Conservation (phyloP, 1,284 basidiomycete genomes). For the Austropuccinia psidii region DNA sequence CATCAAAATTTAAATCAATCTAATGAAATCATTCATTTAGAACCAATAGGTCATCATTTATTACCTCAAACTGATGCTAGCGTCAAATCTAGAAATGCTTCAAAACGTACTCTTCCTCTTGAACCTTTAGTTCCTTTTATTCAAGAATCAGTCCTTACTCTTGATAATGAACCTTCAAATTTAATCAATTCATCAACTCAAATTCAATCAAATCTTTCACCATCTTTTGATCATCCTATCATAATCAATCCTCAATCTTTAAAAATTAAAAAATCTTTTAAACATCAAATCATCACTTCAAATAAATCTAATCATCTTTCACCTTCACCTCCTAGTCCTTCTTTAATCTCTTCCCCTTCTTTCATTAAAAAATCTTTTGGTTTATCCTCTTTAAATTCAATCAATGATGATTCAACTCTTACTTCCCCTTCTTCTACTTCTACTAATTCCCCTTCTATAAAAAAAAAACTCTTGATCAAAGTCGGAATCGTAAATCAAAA, state of each 20-base stretch:
- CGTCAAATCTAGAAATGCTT: conserved; percentile 5
- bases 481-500: conserved; percentile 18
- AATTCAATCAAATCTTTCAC: too few relatives aligned
- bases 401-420: background rate
- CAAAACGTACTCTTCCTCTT: too few relatives aligned
- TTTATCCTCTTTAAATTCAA: background rate
- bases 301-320: background rate
- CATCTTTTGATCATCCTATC: too few relatives aligned
- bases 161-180: too few relatives aligned
- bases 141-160: too few relatives aligned
- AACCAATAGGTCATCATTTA: background rate
- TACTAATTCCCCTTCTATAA: background rate
- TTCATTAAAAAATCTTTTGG: background rate
- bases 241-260: too few relatives aligned
- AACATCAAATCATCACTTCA: too few relatives aligned
- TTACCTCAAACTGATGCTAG: conserved; percentile 1
- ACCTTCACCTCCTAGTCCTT: background rate
- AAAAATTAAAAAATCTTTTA: too few relatives aligned
- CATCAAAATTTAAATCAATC: too few relatives aligned
- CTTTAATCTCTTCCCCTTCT: background rate
- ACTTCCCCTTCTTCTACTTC: background rate
- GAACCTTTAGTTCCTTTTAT: background rate
- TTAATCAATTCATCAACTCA: too few relatives aligned
- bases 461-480: conserved; percentile 10
- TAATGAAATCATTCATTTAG: too few relatives aligned